Conservation (phyloP, 805 yeast genomes). For the Ogataea thermomethanolica region DNA sequence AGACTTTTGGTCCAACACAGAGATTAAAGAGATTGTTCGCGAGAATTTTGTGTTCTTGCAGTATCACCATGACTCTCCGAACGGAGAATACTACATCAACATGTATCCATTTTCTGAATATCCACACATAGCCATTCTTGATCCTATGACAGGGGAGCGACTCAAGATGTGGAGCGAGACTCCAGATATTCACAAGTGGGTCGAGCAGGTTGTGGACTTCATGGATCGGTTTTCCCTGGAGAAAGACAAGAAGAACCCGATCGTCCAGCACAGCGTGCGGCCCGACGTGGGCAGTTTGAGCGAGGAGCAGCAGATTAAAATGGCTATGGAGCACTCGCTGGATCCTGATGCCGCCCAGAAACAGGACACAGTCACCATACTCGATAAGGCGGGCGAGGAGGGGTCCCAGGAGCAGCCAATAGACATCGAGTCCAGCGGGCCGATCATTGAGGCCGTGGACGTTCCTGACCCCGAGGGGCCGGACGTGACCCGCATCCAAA, state of each 20-base stretch:
- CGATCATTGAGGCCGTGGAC: constrained; percentile 27
- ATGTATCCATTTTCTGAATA: constrained; percentile 66
- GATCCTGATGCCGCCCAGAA: constrained; percentile 17
- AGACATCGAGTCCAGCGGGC: constrained; percentile 5
- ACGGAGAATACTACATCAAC: constrained; percentile 66
- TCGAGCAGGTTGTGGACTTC: constrained; percentile 68
- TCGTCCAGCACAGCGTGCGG: constrained; percentile 54
- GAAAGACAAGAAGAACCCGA: constrained; percentile 62
- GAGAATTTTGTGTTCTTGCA: constrained; percentile 81
- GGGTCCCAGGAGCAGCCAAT: constrained; percentile 6
- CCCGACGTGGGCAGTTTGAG: constrained; percentile 63
- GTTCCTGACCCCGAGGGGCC: constrained; percentile 59
- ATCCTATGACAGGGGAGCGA: constrained; percentile 94
- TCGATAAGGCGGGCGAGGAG: constrained; percentile 19
- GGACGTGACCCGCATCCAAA: constrained; percentile 73
- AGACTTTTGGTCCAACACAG: constrained; percentile 81
- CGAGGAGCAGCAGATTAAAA: constrained; percentile 80
- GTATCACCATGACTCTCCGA: constrained; percentile 72
- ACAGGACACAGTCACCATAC: constrained; percentile 26
- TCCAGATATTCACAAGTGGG: constrained; percentile 58
- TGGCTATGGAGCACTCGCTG: constrained; percentile 69
- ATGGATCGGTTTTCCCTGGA: constrained; percentile 61
- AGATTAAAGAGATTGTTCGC: constrained; percentile 59
- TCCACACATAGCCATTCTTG: constrained; percentile 91
- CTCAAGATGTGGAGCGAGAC: constrained; percentile 72